Evolutionary conservation across 345 rosid species (phyloP).

Genomic region (Eucalyptus cladocalyx): DNA sequence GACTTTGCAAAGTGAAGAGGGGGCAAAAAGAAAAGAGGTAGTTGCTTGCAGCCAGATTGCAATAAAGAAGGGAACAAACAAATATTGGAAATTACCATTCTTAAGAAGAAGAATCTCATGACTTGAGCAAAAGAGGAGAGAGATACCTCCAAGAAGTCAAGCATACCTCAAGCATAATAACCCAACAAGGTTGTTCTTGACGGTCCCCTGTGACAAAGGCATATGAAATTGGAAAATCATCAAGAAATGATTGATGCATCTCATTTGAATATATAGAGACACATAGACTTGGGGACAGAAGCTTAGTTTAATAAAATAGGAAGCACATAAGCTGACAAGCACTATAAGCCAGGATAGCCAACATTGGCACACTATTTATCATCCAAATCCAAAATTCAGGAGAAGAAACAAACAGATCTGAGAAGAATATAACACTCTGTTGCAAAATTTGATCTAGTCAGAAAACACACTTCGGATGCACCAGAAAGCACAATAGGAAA

Average conservation of each 20-base stretch:
- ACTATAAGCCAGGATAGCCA: neutral
- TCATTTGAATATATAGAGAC: neutral
- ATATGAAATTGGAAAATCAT: neutral
- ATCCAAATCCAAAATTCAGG: neutral
- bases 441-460: neutral
- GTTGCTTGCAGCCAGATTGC: neutral
- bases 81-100: neutral
- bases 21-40: neutral
- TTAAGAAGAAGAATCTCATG: neutral
- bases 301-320: neutral
- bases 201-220: neutral
- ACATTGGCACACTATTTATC: neutral
- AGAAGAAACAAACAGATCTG: neutral
- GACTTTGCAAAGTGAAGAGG: neutral
- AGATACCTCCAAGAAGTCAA: neutral
- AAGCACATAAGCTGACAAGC: neutral
- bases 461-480: neutral
- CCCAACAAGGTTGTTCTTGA: neutral
- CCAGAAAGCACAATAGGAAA: neutral
- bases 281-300: neutral
- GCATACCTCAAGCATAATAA: neutral
- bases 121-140: neutral
- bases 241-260: neutral
- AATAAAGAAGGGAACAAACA: neutral
- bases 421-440: neutral